Conservation (phyloP, 2,329 filamentous ascomycete species). For the Microdochium bolleyi region DNA sequence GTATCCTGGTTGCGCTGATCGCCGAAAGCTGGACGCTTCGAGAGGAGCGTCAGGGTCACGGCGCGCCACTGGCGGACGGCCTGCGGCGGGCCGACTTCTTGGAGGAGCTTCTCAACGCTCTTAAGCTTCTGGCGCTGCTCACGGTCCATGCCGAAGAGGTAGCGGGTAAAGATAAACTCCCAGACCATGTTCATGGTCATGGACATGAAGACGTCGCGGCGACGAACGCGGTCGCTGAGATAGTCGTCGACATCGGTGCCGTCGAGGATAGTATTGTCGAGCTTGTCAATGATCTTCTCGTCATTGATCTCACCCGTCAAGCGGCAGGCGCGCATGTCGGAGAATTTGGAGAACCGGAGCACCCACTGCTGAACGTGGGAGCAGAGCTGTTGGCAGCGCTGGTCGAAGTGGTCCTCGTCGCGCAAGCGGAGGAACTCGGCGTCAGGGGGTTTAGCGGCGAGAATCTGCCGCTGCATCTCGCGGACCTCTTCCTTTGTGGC, state of each 20-base stretch:
- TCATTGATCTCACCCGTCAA: conserved; percentile 78
- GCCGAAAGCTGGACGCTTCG: conserved; percentile 71
- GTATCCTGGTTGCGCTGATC: conserved; percentile 82
- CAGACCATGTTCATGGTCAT: conserved; percentile 99
- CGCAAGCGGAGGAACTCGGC: conserved; percentile 67
- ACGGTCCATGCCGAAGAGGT: conserved; percentile 96
- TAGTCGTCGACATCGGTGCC: conserved; percentile 88
- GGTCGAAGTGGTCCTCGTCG: conserved; percentile 94
- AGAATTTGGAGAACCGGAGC: conserved; percentile 94
- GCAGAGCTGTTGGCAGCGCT: conserved; percentile 87
- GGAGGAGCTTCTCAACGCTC: conserved; percentile 82
- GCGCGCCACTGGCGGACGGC: conserved; percentile 98
- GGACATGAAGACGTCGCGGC: conserved; percentile 95
- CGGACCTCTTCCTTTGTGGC: conserved; percentile 58
- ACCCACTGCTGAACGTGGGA: conserved; percentile 98
- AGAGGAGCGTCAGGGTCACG: conserved; percentile 83
- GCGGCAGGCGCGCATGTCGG: conserved; percentile 82
- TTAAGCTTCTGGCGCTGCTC: conserved; percentile 98
- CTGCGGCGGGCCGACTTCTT: conserved; percentile 75
- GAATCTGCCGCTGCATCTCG: conserved; percentile 49
- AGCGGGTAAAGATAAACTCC: conserved; percentile 97
- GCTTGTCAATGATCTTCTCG: conserved; percentile 86
- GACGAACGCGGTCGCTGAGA: conserved; percentile 76
- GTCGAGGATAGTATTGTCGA: conserved; percentile 91
- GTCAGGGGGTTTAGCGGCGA: conserved; percentile 51